A percentile compares a stretch with the other conserved stretches of the same genome.
Conservation (phyloP, 2,329 filamentous ascomycete genomes). For the Nothopassalora personata region DNA sequence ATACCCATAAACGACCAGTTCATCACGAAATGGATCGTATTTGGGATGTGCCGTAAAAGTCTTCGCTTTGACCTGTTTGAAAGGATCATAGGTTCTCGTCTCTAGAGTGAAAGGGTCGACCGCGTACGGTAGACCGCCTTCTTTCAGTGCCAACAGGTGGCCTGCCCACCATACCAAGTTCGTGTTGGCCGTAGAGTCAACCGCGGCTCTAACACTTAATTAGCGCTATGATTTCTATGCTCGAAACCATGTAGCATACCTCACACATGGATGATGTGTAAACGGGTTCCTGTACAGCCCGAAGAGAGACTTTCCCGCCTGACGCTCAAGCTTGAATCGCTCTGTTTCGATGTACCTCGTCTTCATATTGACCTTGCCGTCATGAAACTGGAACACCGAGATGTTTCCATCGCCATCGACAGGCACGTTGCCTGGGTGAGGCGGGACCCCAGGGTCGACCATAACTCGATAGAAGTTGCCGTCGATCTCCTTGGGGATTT, state of each 20-base stretch:
- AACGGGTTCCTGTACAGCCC: conserved; percentile 54
- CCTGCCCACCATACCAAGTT: conserved; percentile 56
- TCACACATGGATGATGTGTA: conserved; percentile 16
- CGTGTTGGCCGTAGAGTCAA: conserved; percentile 55
- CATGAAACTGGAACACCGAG: conserved; percentile 39
- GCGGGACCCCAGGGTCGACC: conserved; percentile 52
- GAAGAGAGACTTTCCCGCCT: conserved; percentile 42
- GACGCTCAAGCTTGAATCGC: conserved; percentile 37
- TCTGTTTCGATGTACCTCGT: conserved; percentile 42
- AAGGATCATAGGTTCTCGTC: conserved; percentile 37
- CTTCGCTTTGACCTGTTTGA: conserved; percentile 36
- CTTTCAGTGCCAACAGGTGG: conserved; percentile 51
- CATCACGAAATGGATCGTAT: conserved; percentile 39
- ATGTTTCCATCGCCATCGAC: conserved; percentile 44
- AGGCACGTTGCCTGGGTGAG: conserved; percentile 52
- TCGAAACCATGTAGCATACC: conserved; percentile 21
- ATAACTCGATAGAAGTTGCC: conserved; percentile 43
- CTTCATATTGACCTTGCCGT: conserved; percentile 41
- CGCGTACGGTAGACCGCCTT: conserved; percentile 38
- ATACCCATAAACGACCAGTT: conserved; percentile 41
- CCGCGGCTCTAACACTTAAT: conserved; percentile 23
- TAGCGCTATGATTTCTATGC: too few species aligned
- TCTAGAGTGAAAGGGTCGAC: conserved; percentile 39
- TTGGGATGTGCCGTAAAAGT: conserved; percentile 45
- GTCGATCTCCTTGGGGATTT: conserved; percentile 30